These are phyloP conservation scores for Botrytis aclada DNA, from an alignment of 2,329 filamentous ascomycete genomes.

Conservation along the genomic window DNA sequence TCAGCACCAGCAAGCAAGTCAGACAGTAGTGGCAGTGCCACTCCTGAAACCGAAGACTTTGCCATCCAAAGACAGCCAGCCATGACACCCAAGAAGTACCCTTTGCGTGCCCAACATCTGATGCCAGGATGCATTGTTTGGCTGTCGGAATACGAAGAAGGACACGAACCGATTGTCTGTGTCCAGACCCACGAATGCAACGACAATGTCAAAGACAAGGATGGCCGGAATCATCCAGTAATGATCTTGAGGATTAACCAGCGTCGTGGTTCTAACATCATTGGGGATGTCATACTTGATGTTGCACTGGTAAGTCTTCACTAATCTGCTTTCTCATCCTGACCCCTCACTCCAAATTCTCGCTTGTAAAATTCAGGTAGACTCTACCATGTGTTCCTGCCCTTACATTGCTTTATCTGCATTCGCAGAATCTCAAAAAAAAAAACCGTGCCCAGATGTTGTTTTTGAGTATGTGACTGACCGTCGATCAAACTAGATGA, in stretches of 20 bases:
- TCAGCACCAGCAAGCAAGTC: not conserved
- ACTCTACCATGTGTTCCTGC: not conserved
- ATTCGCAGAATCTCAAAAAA: no score
- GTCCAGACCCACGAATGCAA: slow-evolving; percentile 12
- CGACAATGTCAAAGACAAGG: slow-evolving; percentile 16
- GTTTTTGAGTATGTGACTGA: not conserved
- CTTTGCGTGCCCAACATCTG: not conserved
- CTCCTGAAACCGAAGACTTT: not conserved
- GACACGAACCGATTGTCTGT: slow-evolving; percentile 16
- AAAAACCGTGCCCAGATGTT: fast-evolving
- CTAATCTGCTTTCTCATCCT: not conserved
- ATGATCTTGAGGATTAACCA: slow-evolving; percentile 20
- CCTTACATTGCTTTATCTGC: not conserved
- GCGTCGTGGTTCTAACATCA: slow-evolving; percentile 3
- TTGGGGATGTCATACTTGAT: slow-evolving; percentile 24
- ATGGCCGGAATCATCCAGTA: slow-evolving; percentile 23
- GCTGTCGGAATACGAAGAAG: slow-evolving; percentile 6
- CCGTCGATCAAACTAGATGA: not conserved
- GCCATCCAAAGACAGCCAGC: not conserved
- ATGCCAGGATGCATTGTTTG: slow-evolving; percentile 24
- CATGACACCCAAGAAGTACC: not conserved
- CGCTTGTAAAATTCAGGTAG: not conserved
- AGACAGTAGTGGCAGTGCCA: not conserved
- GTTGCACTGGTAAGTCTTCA: slow-evolving; percentile 22
- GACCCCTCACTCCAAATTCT: not conserved